A percentile compares a stretch with the other conserved stretches of the same genome.
Conservation (phyloP, 2,329 filamentous ascomycete species). For the Talaromyces sp. region DNA sequence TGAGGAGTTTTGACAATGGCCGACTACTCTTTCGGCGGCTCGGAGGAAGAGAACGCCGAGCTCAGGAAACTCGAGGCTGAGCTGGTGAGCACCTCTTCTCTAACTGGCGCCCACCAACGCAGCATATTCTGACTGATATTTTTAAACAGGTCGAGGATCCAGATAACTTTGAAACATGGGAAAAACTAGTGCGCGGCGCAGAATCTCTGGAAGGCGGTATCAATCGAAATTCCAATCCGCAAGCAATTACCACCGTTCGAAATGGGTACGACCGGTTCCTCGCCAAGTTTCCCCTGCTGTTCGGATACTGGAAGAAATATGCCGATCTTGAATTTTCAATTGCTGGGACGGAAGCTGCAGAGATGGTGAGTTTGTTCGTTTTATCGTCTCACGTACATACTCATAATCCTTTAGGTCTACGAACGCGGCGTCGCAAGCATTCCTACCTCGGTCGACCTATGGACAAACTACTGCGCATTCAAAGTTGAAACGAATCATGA, state of each 20-base stretch:
- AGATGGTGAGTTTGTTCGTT: constrained; percentile 65
- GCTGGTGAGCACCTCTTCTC: constrained; percentile 58
- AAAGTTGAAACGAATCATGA: constrained; percentile 98
- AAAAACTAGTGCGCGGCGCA: constrained; percentile 79
- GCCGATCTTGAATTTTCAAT: constrained; percentile 97
- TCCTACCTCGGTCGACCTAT: constrained; percentile 89
- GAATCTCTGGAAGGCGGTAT: constrained; percentile 87
- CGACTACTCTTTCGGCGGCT: constrained; percentile 69
- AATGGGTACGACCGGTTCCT: constrained; percentile 90
- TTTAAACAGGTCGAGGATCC: constrained; percentile 59
- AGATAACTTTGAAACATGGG: constrained; percentile 93
- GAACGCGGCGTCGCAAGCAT: constrained; percentile 93
- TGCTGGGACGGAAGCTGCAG: constrained; percentile 90
- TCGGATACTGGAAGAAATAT: constrained; percentile 99
- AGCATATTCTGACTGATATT: not conserved
- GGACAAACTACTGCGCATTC: constrained; percentile 96
- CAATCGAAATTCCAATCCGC: constrained; percentile 93
- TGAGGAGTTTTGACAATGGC: constrained; percentile 52
- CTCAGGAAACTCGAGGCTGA: constrained; percentile 74
- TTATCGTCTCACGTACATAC: constrained; percentile 5
- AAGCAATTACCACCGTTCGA: constrained; percentile 82
- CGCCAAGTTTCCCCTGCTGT: constrained; percentile 88
- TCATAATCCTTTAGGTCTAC: constrained; percentile 64
- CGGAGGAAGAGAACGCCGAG: constrained; percentile 78
- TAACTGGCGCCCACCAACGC: not conserved